These are phyloP conservation scores for Funneliformis geosporum DNA, from an alignment of 192 early-diverging fungal species.

Conservation along the genomic window DNA sequence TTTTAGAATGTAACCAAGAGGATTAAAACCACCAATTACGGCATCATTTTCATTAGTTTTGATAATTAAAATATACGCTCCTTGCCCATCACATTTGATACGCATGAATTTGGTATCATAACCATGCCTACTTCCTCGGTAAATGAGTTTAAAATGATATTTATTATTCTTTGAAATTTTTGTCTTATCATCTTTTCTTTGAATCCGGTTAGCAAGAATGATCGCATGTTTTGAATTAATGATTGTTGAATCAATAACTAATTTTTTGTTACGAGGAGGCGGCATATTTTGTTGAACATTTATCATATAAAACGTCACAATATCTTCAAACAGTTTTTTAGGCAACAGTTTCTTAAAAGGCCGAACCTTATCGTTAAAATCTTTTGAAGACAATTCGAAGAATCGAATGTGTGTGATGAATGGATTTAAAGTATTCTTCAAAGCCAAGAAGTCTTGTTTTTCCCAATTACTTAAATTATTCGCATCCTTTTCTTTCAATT, in stretches of 20 bases:
- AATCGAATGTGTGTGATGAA: slow-evolving; percentile 18
- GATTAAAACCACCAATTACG: neutral
- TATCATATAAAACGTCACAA: neutral
- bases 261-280: too few species aligned
- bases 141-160: slow-evolving; percentile 14
- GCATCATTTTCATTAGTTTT: neutral
- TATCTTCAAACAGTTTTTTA: neutral
- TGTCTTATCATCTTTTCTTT: neutral
- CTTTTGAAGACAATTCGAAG: neutral
- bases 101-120: neutral
- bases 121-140: neutral
- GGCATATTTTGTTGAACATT: too few species aligned
- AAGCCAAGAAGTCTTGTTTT: neutral
- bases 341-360: neutral
- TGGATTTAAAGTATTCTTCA: neutral
- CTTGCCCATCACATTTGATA: neutral
- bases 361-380: slow-evolving; percentile 9
- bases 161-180: neutral
- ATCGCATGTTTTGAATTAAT: neutral
- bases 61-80: neutral
- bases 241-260: too few species aligned
- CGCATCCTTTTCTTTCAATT: neutral
- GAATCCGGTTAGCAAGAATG: neutral
- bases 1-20: too few species aligned
- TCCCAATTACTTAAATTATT: neutral